These are phyloP conservation scores for Eutrema japonicum DNA, from an alignment of 345 rosid species.

Conservation along the genomic window DNA sequence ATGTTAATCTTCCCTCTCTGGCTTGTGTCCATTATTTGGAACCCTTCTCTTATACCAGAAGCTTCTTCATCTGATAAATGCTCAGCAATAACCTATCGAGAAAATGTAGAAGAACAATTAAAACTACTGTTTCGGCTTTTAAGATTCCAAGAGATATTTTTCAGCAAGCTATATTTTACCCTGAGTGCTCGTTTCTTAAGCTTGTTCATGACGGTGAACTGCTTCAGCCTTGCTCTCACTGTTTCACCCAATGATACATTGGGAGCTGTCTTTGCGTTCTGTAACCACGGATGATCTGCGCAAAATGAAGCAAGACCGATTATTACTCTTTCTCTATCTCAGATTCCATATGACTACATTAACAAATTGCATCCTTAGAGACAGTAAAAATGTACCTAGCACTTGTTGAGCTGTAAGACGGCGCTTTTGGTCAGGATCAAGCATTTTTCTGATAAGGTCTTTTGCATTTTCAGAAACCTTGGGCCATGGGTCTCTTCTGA, in stretches of 20 bases:
- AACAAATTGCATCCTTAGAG: neutral
- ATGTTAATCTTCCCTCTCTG: constrained; percentile 84
- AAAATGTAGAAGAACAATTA: neutral
- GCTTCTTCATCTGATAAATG: constrained; percentile 94
- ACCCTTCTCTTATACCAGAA: constrained; percentile 90
- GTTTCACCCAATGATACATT: constrained; percentile 95
- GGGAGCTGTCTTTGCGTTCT: constrained; percentile 90
- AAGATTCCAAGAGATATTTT: neutral
- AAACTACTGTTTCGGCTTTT: neutral
- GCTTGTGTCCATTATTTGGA: constrained; percentile 76
- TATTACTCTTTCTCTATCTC: constrained; percentile 19
- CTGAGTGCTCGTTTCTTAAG: constrained; percentile 98
- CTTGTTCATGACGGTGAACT: constrained; percentile 96
- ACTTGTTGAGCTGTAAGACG: constrained; percentile 97
- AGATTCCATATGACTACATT: neutral
- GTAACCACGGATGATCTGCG: constrained; percentile 95
- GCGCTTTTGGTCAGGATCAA: constrained; percentile 80
- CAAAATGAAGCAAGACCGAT: constrained; percentile 16
- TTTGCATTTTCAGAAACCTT: constrained; percentile 88
- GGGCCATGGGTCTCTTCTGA: constrained; percentile 99
- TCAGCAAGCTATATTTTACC: constrained; percentile 49
- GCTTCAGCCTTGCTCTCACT: constrained; percentile 91
- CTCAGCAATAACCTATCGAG: constrained; percentile 82
- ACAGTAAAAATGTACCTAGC: constrained; percentile 57
- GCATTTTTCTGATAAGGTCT: constrained; percentile 93